Conservation (phyloP, 2,329 filamentous ascomycete species). For the Fonsecaea erecta region DNA sequence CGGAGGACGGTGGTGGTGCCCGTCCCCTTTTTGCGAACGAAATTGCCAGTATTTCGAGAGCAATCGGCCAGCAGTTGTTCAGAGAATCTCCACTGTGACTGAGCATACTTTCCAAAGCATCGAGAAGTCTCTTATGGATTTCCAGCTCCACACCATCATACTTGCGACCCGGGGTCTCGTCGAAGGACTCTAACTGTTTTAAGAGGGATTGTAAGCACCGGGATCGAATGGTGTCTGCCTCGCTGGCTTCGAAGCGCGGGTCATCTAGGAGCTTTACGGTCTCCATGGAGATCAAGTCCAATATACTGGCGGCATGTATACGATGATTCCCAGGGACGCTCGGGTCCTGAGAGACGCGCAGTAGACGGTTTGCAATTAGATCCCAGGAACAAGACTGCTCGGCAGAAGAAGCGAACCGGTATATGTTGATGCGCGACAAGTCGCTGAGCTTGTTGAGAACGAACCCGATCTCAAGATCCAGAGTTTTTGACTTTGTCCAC, state of each 20-base stretch:
- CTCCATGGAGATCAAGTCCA: conserved; percentile 53
- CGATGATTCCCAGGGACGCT: conserved; percentile 48
- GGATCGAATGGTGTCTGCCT: conserved; percentile 27
- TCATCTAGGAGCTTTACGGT: conserved; percentile 49
- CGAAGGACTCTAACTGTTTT: conserved; percentile 28
- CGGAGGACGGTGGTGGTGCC: conserved; percentile 1
- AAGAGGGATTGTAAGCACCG: conserved; percentile 30
- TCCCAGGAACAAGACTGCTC: conserved; percentile 77
- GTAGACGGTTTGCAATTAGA: conserved; percentile 62
- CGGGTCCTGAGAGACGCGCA: conserved; percentile 50
- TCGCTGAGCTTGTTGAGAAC: conserved; percentile 76
- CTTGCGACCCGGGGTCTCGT: conserved; percentile 4
- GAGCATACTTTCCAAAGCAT: conserved; percentile 78
- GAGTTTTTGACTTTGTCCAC: conserved; percentile 47
- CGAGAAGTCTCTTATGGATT: conserved; percentile 76
- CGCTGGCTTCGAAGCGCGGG: conserved; percentile 39
- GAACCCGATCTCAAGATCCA: conserved; percentile 53
- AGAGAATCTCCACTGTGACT: conserved; percentile 80
- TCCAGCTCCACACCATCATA: conserved; percentile 41
- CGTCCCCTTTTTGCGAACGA: conserved; percentile 51
- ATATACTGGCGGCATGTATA: conserved; percentile 64
- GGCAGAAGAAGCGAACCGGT: conserved; percentile 70
- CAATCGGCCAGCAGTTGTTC: conserved; percentile 73
- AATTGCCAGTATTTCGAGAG: conserved; percentile 89
- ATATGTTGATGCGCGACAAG: conserved; percentile 73